These are phyloP conservation scores for Pleodorina starrii DNA, from an alignment of 139 green algal genomes.

Conservation along the genomic window DNA sequence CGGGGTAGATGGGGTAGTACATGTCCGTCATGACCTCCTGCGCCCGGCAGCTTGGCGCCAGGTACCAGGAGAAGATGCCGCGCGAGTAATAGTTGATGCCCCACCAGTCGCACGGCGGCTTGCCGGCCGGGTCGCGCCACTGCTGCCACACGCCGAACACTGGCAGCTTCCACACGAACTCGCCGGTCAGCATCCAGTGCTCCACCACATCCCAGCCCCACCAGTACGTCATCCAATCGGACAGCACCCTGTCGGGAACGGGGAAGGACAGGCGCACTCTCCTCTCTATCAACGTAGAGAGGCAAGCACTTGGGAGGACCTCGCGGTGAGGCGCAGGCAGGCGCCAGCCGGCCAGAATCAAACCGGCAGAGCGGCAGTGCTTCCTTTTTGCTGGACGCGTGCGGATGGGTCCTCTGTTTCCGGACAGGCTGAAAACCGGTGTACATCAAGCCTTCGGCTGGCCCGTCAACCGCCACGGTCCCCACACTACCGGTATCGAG, in stretches of 20 bases:
- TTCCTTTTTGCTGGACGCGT: no score
- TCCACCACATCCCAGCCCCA: constrained; percentile 75
- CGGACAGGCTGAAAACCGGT: no score
- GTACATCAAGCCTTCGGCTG: no score
- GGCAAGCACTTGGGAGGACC: no score
- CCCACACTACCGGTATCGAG: no score
- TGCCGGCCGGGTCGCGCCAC: constrained; percentile 61
- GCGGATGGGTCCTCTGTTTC: no score
- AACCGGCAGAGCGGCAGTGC: no score
- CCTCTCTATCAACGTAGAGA: no score
- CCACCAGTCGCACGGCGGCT: constrained; percentile 73
- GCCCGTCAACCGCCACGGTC: no score
- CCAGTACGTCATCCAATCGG: constrained; percentile 76
- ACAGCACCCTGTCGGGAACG: constrained; percentile 16
- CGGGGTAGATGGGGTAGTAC: constrained; percentile 83
- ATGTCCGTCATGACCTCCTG: constrained; percentile 91
- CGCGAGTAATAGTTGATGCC: constrained; percentile 80
- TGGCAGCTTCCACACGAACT: constrained; percentile 74
- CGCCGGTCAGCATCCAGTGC: constrained; percentile 72
- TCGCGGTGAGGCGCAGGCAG: no score
- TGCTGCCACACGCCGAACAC: constrained; percentile 65
- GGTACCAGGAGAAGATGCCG: constrained; percentile 54
- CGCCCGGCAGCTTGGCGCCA: constrained; percentile 61
- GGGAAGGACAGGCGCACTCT: not conserved
- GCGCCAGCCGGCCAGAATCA: no score